Evolutionary conservation across 345 rosid genomes (phyloP), one percentile per base, ranked within the genome.

Genomic region (Xanthoceras sorbifolium): DNA sequence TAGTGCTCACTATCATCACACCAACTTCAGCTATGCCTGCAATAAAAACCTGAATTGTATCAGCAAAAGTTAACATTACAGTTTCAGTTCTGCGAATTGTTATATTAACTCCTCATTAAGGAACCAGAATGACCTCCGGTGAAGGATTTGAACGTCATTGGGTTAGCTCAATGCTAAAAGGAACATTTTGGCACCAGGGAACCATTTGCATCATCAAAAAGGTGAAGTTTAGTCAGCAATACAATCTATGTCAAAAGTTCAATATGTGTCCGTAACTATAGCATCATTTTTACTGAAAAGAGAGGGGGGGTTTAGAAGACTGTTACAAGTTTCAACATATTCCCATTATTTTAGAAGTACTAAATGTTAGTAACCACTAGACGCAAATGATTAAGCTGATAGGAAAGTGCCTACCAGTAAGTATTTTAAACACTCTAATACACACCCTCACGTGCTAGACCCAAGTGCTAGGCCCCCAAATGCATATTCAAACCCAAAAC

Each of bases 1-100:
- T 72, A 44, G 98, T 96, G 84, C 89, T 91, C 65, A 96, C 99
- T 59, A 93, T 72, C 99, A 96, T 96, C 65, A 96, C 99, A 72
- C 93, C 99, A 54, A 96, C 97, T 84, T 93, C 99, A 23, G 99
- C 98, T 78, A 96, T 96, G 77, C 99, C 99, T 92, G 88, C 77
- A 82, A 80, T 28, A 74, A 75, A 62, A 70, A 76, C 7, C 65
- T 36, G 10, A 75, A 74, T 29, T 25, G 55, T 52, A 46, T 74
- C 20, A 66, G 77, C 76, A 23, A 26, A 74, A 60, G 26, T 48
- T 25, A 54, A 23, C 38, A 60, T 34, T 70, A 61, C 12, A 67
- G 38, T 62, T 26, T 50, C 22, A 65, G 57, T 64, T 46, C 34
- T 14, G 73, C 28, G 17, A 17, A 44, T 7, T 5, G 50, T 22